phyloP scores from a whole-genome alignment of 2,329 filamentous ascomycete genomes.

The Rhinocladiella mackenziei region DNA sequence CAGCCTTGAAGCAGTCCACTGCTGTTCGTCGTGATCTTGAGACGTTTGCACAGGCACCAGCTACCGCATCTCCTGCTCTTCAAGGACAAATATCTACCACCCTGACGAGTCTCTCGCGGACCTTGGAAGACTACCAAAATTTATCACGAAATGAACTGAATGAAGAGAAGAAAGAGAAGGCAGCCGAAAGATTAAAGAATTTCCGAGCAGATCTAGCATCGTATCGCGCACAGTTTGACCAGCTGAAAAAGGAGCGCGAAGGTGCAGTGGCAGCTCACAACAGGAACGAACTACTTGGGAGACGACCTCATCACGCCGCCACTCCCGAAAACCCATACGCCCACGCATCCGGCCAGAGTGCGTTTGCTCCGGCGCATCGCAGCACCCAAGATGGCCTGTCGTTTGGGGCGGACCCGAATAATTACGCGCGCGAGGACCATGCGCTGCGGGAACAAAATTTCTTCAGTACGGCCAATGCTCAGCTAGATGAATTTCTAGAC shows the following conservation, averaged over 20 bases:
- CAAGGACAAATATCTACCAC: constrained; percentile 73
- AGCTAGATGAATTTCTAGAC: constrained; percentile 91
- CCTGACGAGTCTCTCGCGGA: constrained; percentile 77
- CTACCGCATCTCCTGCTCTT: constrained; percentile 58
- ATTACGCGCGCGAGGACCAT: constrained; percentile 71
- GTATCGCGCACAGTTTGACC: constrained; percentile 72
- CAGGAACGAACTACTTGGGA: constrained; percentile 76
- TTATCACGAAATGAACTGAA: constrained; percentile 86
- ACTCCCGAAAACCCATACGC: constrained; percentile 93
- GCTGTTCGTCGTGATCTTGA: constrained; percentile 73
- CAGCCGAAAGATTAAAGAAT: constrained; percentile 74
- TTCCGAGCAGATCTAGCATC: constrained; percentile 80
- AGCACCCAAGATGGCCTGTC: constrained; percentile 38
- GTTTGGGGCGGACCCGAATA: constrained; percentile 46
- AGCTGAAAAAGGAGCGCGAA: constrained; percentile 71
- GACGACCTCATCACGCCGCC: constrained; percentile 71
- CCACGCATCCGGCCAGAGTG: constrained; percentile 50
- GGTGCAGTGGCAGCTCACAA: constrained; percentile 66
- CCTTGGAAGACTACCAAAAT: constrained; percentile 84
- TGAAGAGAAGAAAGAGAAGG: constrained; percentile 86
- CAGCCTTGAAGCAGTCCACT: constrained; percentile 77
- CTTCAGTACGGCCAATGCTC: constrained; percentile 73
- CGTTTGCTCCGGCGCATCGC: constrained; percentile 37
- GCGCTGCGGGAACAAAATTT: constrained; percentile 87
- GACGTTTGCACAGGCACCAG: constrained; percentile 58